Percentiles rank a stretch among this genome's conserved stretches.
These are phyloP conservation scores for Lachnellula suecica DNA, from an alignment of 2,329 filamentous ascomycete species.

Conservation along the genomic window DNA sequence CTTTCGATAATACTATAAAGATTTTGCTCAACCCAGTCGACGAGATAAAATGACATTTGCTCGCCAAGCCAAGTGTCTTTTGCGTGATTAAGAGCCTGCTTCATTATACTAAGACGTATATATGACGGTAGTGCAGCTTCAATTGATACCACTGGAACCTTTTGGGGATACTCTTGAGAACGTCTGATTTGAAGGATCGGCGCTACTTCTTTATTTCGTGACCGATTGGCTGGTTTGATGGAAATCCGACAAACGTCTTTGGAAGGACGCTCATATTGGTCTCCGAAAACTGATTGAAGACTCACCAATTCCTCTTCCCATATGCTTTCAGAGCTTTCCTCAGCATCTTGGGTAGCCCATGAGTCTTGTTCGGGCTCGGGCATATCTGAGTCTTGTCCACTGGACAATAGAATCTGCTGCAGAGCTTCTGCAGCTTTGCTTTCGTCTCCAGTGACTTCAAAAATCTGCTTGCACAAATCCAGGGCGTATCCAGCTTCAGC, in stretches of 20 bases:
- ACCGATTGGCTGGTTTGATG: constrained; percentile 56
- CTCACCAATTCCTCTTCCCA: constrained; percentile 88
- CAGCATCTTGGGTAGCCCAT: constrained; percentile 38
- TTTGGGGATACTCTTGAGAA: constrained; percentile 70
- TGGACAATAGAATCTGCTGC: constrained; percentile 65
- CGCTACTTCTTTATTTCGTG: constrained; percentile 49
- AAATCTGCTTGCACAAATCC: constrained; percentile 77
- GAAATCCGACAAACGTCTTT: constrained; percentile 68
- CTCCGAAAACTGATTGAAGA: constrained; percentile 82
- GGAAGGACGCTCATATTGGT: constrained; percentile 63
- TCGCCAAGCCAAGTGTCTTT: constrained; percentile 72
- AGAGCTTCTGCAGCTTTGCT: constrained; percentile 74
- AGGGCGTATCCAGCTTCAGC: constrained; percentile 79
- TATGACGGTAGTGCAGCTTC: constrained; percentile 78
- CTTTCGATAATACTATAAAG: constrained; percentile 79
- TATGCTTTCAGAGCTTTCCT: constrained; percentile 55
- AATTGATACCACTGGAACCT: constrained; percentile 68
- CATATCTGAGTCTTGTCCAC: constrained; percentile 35
- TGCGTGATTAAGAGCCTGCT: constrained; percentile 72
- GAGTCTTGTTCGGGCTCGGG: constrained; percentile 40
- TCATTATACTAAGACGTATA: constrained; percentile 85
- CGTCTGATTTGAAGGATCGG: constrained; percentile 66
- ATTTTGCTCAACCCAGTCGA: constrained; percentile 89
- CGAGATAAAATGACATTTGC: constrained; percentile 85
- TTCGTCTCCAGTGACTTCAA: constrained; percentile 73